Base-by-base conservation (phyloP, 2,329 filamentous ascomycete species). In the Ophiocordyceps australis region DNA sequence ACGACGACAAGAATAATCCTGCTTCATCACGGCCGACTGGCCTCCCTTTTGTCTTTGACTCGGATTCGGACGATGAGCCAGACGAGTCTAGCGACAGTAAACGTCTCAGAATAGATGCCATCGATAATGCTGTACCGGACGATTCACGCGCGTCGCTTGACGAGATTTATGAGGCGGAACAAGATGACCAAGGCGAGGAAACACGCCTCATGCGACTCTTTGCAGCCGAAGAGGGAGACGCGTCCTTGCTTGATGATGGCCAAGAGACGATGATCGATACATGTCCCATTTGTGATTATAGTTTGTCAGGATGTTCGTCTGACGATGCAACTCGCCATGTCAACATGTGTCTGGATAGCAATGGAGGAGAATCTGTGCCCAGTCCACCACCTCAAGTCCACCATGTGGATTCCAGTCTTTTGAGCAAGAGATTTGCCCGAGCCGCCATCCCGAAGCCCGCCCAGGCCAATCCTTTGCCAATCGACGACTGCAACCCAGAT, bases 331-430 rank as follows among this genome's bases (percentile, higher is more conserved):
- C 76, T 6, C 54, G 75, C 3, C 89, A 98, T 47, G 89, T 98
- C 35, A 98, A 98, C 45, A 71, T 74, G 8, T 98, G 89, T 49
- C 59, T 98, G 3, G 89, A 98, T 44, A 82, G 82, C 2, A 77
- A 76, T 23, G 15, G 30, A 34, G 12, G 38, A 31, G 15, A 11
- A 22, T 16, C 21, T 29, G 4, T 30, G 27, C 28, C 24, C 28
- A 10, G 31, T 40, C 24, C 17, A n/a, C n/a, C n/a, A n/a, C n/a
- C n/a, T n/a, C n/a, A n/a, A n/a, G n/a, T 27, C 5, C 25, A 38
- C 14, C 44, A 42, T 17, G 44, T 53, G 17, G 49, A 54, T 25
- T 50, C 41, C 26, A 46, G 42, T 4, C 49, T 55, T 27, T 32
- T 56, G 19, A 54, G 59, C 38, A 74, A 65, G 38, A 62, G 68